Evolutionary conservation across 208 protist species (phyloP).

Genomic region (Leptomonas pyrrhocoris): DNA sequence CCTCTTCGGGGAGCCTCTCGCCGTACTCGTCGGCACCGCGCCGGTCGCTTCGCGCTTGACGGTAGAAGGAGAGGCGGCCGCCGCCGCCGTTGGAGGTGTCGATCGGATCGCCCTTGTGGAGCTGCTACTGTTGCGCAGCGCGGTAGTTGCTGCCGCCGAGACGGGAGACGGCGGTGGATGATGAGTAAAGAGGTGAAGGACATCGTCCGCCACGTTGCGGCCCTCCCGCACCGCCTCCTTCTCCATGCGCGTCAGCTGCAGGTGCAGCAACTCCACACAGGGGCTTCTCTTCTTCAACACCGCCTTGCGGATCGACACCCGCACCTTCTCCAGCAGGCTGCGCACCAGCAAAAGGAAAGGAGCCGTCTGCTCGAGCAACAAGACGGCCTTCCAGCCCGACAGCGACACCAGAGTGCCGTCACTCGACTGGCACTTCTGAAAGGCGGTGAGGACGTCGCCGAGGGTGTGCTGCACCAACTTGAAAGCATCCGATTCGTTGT

Average conservation of each 20-base stretch:
- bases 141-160: background rate
- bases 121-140: background rate
- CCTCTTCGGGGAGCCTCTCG: too few species aligned
- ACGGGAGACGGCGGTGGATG: slow-evolving; percentile 7
- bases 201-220: slow-evolving; percentile 18
- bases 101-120: background rate
- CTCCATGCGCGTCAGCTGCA: slow-evolving; percentile 14
- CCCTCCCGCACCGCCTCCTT: slow-evolving; percentile 6
- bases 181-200: slow-evolving; percentile 30
- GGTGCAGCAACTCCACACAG: slow-evolving; percentile 6
- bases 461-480: slow-evolving; percentile 44
- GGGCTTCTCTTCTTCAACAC: background rate
- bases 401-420: slow-evolving; percentile 23
- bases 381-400: slow-evolving; percentile 46
- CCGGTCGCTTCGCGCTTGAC: too few species aligned
- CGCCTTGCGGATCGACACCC: slow-evolving; percentile 8
- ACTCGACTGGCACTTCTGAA: slow-evolving; percentile 26
- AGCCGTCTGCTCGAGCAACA: slow-evolving; percentile 34
- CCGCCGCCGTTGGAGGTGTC: too few species aligned
- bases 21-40: too few species aligned
- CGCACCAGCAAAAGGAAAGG: slow-evolving; percentile 24
- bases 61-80: too few species aligned
- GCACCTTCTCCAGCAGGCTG: slow-evolving; percentile 36
- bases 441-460: slow-evolving; percentile 38
- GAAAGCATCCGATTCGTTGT: slow-evolving; percentile 47